Evolutionary conservation across 805 yeast species (phyloP), one percentile per base, ranked within the genome.

Genomic region (Debaryomyces castellii): DNA sequence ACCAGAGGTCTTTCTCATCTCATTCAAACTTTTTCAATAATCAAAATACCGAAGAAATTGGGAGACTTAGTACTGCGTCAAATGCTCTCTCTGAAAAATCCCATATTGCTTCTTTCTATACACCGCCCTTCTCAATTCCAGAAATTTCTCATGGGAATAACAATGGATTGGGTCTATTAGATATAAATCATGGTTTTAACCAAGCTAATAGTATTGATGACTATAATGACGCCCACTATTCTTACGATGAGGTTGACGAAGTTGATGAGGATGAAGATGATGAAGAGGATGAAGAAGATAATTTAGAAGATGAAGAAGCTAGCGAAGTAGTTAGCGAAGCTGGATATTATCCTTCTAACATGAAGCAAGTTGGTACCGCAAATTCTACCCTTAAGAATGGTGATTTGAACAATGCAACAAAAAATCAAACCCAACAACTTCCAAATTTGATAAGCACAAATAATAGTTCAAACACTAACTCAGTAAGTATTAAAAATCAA

Each of bases 221-320:
- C 2, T 66, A 56, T 48, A 59, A 57, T 36, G 69, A 59, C 16
- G 69, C 60, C 5, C 52, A 52, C 35, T 59, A 58, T 39, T 57
- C 62, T 17, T 60, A 57, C 23, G 59, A 57, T 43, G 65, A 59
- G 23, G 50, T 53, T 2, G 61, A 59, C 12, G 63, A 52, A 27
- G 44, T 41, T 10, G 51, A 51, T 28, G 48, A 49, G 10, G 54
- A 59, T 35, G 63, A 54, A 14, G 71, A 60, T 23, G 49, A 52
- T 5, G n/a, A n/a, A 12, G 51, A 51, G 28, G 48, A 49, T 9
- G 54, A 59, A 37, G 63, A 54, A 14, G 71, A 60, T 23, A 50
- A 52, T 5, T 60, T 30, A 30, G 34, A 30, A 20, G 34, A 30
- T 17, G 34, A 30, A 30, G 34, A 30, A 14, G 34, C 20, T 16